Conservation (phyloP, 768 basidiomycete species). For the Suillus clintonianus region DNA sequence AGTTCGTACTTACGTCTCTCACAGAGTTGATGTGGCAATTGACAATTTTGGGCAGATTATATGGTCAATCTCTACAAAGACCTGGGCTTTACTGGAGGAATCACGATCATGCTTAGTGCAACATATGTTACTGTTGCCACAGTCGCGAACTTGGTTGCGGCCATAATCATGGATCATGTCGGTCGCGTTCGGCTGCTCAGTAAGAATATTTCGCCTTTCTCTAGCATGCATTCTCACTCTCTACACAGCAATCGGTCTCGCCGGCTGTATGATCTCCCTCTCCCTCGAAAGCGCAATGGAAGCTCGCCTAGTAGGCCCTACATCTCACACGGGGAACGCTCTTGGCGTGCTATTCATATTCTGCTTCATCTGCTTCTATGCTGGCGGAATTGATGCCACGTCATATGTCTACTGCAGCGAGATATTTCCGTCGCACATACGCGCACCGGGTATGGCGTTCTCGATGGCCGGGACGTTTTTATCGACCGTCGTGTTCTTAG, state of each 20-base stretch:
- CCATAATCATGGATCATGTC: background rate
- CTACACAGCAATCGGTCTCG: background rate
- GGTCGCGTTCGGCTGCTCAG: background rate
- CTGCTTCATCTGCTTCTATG: constrained; percentile 4
- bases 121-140: background rate
- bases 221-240: background rate
- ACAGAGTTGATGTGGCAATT: background rate
- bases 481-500: background rate
- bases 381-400: constrained; percentile 3
- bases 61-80: background rate
- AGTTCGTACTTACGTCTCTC: background rate
- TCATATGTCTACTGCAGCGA: background rate
- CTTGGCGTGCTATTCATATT: constrained; percentile 5
- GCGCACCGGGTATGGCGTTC: background rate
- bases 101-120: background rate
- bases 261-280: background rate
- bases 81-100: background rate
- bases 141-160: background rate
- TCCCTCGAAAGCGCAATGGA: background rate
- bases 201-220: background rate
- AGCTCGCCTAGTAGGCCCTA: background rate
- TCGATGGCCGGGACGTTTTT: background rate
- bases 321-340: background rate
- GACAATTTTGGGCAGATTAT: background rate
- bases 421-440: background rate